Percentiles rank a stretch among this genome's conserved stretches.
Evolutionary conservation across 108 stramenopile species (phyloP).

Genomic region (Chaetoceros tenuissimus): DNA sequence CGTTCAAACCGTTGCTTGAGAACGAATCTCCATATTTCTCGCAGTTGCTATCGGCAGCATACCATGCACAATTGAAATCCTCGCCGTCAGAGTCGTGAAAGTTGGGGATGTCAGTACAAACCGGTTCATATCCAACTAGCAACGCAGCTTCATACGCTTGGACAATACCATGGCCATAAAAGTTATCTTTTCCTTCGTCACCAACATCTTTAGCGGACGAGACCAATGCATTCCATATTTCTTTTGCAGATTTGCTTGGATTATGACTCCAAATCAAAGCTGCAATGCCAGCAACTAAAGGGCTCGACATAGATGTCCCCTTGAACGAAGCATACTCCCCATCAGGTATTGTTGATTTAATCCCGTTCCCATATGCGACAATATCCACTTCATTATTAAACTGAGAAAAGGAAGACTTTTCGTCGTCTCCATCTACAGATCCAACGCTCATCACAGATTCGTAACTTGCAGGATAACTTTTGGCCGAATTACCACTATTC

Average conservation of each 20-base stretch:
- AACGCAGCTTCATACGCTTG: conserved; percentile 23
- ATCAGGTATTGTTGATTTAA: conserved; percentile 8
- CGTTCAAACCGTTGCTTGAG: conserved; percentile 8
- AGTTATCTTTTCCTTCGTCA: conserved; percentile 13
- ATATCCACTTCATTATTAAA: conserved; percentile 36
- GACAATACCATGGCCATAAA: conserved; percentile 26
- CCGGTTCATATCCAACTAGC: neutral
- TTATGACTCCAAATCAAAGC: conserved; percentile 22
- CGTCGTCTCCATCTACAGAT: conserved; percentile 21
- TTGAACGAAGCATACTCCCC: conserved; percentile 8
- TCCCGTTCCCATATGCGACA: conserved; percentile 24
- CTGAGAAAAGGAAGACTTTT: conserved; percentile 23
- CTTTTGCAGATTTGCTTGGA: conserved; percentile 10
- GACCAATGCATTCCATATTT: conserved; percentile 18
- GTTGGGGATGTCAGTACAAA: conserved; percentile 4
- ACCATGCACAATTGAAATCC: conserved; percentile 5
- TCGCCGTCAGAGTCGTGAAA: conserved; percentile 10
- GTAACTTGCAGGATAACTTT: conserved; percentile 37
- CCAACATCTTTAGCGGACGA: conserved; percentile 12
- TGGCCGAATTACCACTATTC: conserved; percentile 16
- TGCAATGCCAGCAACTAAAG: conserved; percentile 25
- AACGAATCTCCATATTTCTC: conserved; percentile 3
- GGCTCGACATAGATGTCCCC: conserved; percentile 37
- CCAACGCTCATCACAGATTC: conserved; percentile 32
- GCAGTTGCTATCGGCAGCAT: conserved; percentile 1